Conservation (phyloP, 2,329 filamentous ascomycete genomes). For the Penicillium sp. region DNA sequence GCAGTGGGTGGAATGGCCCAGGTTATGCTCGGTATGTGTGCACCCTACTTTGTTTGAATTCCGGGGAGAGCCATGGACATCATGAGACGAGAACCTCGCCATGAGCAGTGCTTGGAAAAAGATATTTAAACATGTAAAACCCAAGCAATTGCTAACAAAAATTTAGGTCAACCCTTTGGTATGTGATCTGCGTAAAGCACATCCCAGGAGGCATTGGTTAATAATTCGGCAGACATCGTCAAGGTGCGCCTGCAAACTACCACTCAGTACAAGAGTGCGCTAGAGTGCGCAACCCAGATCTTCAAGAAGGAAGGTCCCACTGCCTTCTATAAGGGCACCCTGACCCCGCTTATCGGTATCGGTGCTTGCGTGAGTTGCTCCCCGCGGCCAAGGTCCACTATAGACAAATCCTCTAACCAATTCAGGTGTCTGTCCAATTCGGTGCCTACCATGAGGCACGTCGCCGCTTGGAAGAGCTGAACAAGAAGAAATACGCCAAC, state of each 20-base stretch:
- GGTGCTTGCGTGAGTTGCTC: conserved; percentile 69
- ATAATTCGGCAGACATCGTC: conserved; percentile 63
- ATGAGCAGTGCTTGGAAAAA: not conserved
- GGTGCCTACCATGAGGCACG: conserved; percentile 90
- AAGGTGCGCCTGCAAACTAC: conserved; percentile 95
- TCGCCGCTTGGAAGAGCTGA: conserved; percentile 70
- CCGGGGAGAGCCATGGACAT: conserved; percentile 2
- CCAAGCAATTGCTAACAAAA: conserved; percentile 21
- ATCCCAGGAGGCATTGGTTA: conserved; percentile 7
- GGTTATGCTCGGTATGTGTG: conserved; percentile 71
- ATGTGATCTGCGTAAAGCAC: conserved; percentile 23
- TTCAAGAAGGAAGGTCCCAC: conserved; percentile 76
- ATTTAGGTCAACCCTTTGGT: conserved; percentile 57
- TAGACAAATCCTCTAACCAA: conserved; percentile 5
- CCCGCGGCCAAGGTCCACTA: not conserved
- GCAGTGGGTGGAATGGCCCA: conserved; percentile 88
- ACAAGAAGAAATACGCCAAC: conserved; percentile 43
- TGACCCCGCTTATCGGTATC: conserved; percentile 89
- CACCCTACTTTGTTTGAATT: conserved; percentile 3
- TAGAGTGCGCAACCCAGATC: conserved; percentile 73
- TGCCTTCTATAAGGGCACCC: conserved; percentile 96
- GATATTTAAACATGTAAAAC: not conserved
- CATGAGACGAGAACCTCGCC: not conserved
- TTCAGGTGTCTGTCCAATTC: conserved; percentile 78
- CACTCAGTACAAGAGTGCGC: conserved; percentile 66